phyloP scores from a whole-genome alignment of 2,329 filamentous ascomycete species.

The Pyricularia sp. region DNA sequence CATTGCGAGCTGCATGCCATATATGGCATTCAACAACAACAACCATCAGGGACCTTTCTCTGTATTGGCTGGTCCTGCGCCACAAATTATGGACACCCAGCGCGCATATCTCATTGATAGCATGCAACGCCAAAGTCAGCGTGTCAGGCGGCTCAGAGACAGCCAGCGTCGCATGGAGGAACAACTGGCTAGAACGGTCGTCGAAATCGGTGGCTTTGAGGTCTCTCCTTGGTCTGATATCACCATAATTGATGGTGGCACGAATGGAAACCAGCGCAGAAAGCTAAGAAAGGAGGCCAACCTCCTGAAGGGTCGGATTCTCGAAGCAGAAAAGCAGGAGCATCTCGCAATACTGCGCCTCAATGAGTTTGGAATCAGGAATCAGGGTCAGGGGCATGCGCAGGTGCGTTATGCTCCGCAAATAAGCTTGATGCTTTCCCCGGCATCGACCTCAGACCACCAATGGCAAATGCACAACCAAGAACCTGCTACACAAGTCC shows the following conservation, averaged over 20 bases:
- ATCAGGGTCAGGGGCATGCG: slow-evolving; percentile 29
- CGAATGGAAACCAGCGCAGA: slow-evolving; percentile 6
- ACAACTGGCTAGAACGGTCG: slow-evolving; percentile 5
- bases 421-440: not conserved
- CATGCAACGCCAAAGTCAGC: slow-evolving; percentile 26
- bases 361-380: slow-evolving; percentile 35
- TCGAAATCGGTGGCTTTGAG: not conserved
- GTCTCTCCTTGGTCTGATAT: not conserved
- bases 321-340: slow-evolving; percentile 33
- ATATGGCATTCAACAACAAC: not conserved
- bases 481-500: not conserved
- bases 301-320: slow-evolving; percentile 28
- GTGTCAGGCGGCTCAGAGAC: slow-evolving; percentile 23
- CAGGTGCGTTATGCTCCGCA: not conserved
- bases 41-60: not conserved
- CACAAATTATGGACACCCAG: slow-evolving; percentile 20
- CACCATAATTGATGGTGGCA: not conserved
- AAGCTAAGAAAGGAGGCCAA: slow-evolving; percentile 26
- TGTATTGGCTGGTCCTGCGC: not conserved
- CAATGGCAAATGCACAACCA: not conserved
- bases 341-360: slow-evolving; percentile 29
- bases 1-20: not conserved
- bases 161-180: slow-evolving; percentile 24
- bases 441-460: not conserved
- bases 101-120: slow-evolving; percentile 28